Conservation (phyloP, 805 yeast species). For the Tetrapisispora nanseiensis region DNA sequence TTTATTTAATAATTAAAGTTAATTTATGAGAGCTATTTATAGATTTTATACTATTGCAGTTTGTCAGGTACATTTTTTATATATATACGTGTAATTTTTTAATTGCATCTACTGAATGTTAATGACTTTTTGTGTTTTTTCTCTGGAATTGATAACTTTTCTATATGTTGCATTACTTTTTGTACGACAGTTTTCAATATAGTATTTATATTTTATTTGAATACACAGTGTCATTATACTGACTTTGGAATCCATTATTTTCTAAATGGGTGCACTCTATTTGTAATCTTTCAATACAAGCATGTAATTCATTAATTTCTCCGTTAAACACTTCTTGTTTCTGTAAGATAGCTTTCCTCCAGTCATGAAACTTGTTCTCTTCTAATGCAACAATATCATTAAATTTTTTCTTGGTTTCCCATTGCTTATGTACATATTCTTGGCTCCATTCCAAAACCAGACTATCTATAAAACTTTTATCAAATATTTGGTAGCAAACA, state of each 20-base stretch:
- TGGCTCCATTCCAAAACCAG: constrained; percentile 38
- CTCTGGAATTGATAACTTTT: too few species aligned
- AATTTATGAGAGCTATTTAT: too few species aligned
- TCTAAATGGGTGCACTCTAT: constrained; percentile 21
- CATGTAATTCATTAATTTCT: constrained; percentile 40
- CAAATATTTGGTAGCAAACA: constrained; percentile 31
- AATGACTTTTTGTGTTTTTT: too few species aligned
- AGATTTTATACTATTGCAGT: too few species aligned
- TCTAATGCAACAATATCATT: constrained; percentile 37
- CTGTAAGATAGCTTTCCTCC: constrained; percentile 47
- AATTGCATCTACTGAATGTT: too few species aligned
- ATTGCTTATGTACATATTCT: constrained; percentile 36
- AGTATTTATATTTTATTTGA: neutral
- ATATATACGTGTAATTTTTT: too few species aligned
- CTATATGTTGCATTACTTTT: too few species aligned
- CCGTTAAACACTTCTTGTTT: constrained; percentile 48
- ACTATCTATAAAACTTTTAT: constrained; percentile 32
- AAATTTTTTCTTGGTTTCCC: constrained; percentile 35
- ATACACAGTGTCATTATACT: neutral
- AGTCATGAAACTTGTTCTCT: constrained; percentile 49
- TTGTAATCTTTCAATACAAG: constrained; percentile 32
- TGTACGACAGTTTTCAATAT: neutral
- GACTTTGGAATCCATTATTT: constrained; percentile 1
- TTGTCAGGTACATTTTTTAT: too few species aligned
- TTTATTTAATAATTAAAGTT: too few species aligned